Evolutionary conservation across 306 rosid species (phyloP).

Genomic region (Mimosa pudica): DNA sequence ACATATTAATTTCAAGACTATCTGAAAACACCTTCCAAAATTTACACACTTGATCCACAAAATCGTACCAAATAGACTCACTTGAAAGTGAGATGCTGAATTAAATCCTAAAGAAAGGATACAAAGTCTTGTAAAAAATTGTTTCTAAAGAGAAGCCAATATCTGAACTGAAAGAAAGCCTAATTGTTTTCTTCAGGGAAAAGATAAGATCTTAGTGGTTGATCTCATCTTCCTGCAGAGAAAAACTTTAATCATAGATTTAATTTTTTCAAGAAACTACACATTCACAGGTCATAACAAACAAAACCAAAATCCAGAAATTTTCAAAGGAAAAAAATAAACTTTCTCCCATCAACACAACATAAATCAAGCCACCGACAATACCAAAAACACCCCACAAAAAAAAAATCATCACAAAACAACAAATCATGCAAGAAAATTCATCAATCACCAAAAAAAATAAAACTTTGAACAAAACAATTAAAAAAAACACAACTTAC

Average conservation of each 20-base stretch:
- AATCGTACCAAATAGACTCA: background rate
- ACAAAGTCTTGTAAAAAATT: background rate
- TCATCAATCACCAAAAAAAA: background rate
- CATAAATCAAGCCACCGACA: background rate
- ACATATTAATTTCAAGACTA: background rate
- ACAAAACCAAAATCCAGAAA: background rate
- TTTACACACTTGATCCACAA: slow-evolving; percentile 1
- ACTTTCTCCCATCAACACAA: slow-evolving; percentile 13
- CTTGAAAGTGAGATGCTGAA: background rate
- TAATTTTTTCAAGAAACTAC: background rate
- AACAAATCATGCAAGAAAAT: background rate
- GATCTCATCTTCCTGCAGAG: slow-evolving; percentile 6
- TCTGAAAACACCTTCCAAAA: background rate
- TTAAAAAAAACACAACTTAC: slow-evolving; percentile 34
- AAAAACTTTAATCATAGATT: background rate
- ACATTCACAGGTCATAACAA: slow-evolving; percentile 9
- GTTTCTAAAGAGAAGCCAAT: background rate
- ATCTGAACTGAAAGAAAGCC: background rate
- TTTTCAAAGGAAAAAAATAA: background rate
- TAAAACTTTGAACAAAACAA: too few relatives aligned
- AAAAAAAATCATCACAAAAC: background rate
- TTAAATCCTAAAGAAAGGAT: background rate
- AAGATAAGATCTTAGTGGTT: slow-evolving; percentile 30
- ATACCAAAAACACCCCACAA: background rate
- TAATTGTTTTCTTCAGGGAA: background rate